phyloP scores from a whole-genome alignment of 1,284 basidiomycete species.

The Ustilago xerochloae region DNA sequence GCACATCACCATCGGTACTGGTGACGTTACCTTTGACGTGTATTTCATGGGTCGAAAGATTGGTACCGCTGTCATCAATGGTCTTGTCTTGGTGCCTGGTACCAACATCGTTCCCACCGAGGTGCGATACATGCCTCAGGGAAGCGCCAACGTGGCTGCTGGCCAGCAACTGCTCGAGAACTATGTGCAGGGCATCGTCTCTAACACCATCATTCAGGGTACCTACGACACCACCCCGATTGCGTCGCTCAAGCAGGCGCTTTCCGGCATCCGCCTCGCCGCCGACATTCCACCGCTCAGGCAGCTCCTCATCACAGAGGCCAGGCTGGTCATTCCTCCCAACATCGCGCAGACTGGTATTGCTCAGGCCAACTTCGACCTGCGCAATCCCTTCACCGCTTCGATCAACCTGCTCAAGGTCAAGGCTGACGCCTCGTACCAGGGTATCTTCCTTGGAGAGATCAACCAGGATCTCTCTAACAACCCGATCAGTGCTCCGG shows the following conservation, averaged over 20 bases:
- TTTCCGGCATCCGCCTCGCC: conserved; percentile 75
- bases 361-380: conserved; percentile 63
- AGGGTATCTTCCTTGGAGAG: conserved; percentile 68
- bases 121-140: conserved; percentile 77
- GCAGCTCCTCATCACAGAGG: conserved; percentile 74
- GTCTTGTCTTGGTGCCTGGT: conserved; percentile 61
- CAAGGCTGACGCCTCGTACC: conserved; percentile 73
- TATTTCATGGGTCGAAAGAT: conserved; percentile 74
- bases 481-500: conserved; percentile 75
- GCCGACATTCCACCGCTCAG: conserved; percentile 78
- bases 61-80: conserved; percentile 74
- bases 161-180: conserved; percentile 77
- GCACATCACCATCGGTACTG: conserved; percentile 78
- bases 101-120: conserved; percentile 69
- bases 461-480: conserved; percentile 73
- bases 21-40: conserved; percentile 76
- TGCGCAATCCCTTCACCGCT: conserved; percentile 81
- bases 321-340: conserved; percentile 65
- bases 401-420: conserved; percentile 77
- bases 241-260: conserved; percentile 75
- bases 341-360: conserved; percentile 63
- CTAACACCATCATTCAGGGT: conserved; percentile 75
- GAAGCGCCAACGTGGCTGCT: conserved; percentile 72
- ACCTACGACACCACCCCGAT: conserved; percentile 75
- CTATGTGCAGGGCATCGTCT: conserved; percentile 77